Evolutionary conservation across 2,329 filamentous ascomycete species (phyloP), one percentile per base, ranked within the genome.

Genomic region (Raffaelea arxii): DNA sequence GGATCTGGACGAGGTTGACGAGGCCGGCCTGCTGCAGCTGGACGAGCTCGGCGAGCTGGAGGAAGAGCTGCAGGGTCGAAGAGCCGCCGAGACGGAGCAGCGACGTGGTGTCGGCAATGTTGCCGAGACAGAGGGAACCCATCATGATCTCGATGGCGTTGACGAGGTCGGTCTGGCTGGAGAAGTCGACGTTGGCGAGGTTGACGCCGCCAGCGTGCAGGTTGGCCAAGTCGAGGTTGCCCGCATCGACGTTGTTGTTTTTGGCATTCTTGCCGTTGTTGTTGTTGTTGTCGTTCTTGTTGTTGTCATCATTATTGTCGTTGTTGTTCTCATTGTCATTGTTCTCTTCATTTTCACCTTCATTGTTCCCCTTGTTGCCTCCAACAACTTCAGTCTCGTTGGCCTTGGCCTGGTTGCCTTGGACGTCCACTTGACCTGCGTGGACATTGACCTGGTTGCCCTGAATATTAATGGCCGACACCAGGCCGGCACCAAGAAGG

Each of bases 31-130:
- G 50, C 53, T 60, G 46, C 19, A 62, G 54, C 50, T 62, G 54
- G 51, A 56, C 52, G 11, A 62, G 52, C 56, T 62, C 55, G 6
- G 57, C 58, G 14, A 62, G 56, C 55, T 62, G 55, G 19, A 62
- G 49, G 50, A 63, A 61, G 42, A 63, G 52, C 38, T 62, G 52
- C 21, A 59, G 46, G 32, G 60, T 53, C 24, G 57, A 54, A 46
- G 55, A 50, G 37, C 51, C 36, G 22, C 58, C 53, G 11, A 62
- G 53, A 24, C 46, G 41, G 27, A 58, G 43, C 25, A 57, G 46
- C 4, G 11, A 12, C 43, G 44, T 55, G 19, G 43, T 36, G 44
- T 57, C 49, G 35, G 62, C 49, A 2, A 55, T 35, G 25, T 56
- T 50, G 25, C 52, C 49, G 30, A 62, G 51, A 46, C 61, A 63